Evolutionary conservation across 306 rosid genomes (phyloP).

Genomic region (Vigna angularis): DNA sequence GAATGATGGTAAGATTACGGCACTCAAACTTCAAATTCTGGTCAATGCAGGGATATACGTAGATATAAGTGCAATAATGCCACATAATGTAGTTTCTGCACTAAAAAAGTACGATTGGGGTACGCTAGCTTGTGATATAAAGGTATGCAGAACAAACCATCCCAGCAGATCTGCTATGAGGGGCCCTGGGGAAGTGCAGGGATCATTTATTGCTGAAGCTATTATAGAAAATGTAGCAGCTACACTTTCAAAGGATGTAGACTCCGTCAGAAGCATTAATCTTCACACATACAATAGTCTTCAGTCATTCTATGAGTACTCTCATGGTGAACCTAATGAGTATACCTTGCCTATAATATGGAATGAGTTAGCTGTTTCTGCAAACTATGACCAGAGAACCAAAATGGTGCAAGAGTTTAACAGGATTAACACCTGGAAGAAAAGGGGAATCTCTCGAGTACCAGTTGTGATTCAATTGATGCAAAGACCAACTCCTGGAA

Average conservation of each 20-base stretch:
- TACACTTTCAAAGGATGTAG: conserved; percentile 72
- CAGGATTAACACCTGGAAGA: conserved; percentile 68
- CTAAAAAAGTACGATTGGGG: conserved; percentile 96
- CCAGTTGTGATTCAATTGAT: conserved; percentile 58
- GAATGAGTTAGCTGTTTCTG: conserved; percentile 68
- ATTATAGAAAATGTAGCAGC: conserved; percentile 86
- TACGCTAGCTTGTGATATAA: conserved; percentile 77
- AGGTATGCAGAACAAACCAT: conserved; percentile 86
- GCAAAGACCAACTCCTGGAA: conserved; percentile 79
- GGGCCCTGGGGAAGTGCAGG: conserved; percentile 89
- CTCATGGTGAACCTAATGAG: conserved; percentile 72
- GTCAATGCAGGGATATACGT: conserved; percentile 74
- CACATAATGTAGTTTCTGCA: conserved; percentile 52
- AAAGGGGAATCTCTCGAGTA: conserved; percentile 85
- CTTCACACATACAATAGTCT: conserved; percentile 80
- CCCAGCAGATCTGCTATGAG: conserved; percentile 92
- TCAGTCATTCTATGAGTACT: conserved; percentile 53
- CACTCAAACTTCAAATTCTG: conserved; percentile 74
- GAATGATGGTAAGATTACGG: conserved; percentile 86
- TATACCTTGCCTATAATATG: conserved; percentile 85
- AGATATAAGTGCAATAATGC: conserved; percentile 74
- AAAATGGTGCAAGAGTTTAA: conserved; percentile 70
- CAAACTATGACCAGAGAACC: conserved; percentile 63
- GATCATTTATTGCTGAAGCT: conserved; percentile 91
- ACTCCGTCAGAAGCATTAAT: conserved; percentile 74